Evolutionary conservation across 2,329 filamentous ascomycete species (phyloP), one percentile per base, ranked within the genome.

Genomic region (Nothopassalora personata): DNA sequence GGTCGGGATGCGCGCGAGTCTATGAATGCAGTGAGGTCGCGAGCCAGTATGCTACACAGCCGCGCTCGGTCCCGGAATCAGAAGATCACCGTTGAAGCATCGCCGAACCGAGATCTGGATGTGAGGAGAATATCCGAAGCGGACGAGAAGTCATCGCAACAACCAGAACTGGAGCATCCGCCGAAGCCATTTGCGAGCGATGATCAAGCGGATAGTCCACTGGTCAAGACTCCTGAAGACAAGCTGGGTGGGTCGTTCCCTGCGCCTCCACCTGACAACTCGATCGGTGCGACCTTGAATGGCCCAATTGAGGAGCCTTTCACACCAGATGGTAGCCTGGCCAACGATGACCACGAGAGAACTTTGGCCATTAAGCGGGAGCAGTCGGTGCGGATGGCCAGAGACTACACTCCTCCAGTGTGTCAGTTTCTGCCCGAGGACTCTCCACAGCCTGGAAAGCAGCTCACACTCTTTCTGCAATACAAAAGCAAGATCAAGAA

Each of bases 401-500:
- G 61, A 54, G 63, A 66, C 23, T 60, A 67, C 39, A 70, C 77
- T 3, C 77, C 78, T 11, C 76, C 77, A 19, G 65, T 72, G 11
- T 67, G 67, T 18, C 75, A 77, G 57, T 80, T 77, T 57, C 69
- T 78, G n/a, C 74, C 77, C 3, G 78, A 80, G 34, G 74, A 77
- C 31, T 89, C 88, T 0, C 91, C 90, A 8, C 86, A 88, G 36
- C 80, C 86, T 6, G 87, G 86, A 8, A 96, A 96, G 71, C 91
- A 97, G 66, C 80, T 99, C 53, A 97, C 93, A 0, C 78, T 99
- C 43, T 99, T 97, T 73, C 75, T 97, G 61, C 93, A 97, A 75
- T 97, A 97, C 77, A 96, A 95, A 73, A 94, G 89, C 67, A 94
- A 94, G 72, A 92, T 97, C 67, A 97, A 97, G 76, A 97, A 97